phyloP scores from a whole-genome alignment of 495 filamentous ascomycete species.

The Tetracladium setigerum region DNA sequence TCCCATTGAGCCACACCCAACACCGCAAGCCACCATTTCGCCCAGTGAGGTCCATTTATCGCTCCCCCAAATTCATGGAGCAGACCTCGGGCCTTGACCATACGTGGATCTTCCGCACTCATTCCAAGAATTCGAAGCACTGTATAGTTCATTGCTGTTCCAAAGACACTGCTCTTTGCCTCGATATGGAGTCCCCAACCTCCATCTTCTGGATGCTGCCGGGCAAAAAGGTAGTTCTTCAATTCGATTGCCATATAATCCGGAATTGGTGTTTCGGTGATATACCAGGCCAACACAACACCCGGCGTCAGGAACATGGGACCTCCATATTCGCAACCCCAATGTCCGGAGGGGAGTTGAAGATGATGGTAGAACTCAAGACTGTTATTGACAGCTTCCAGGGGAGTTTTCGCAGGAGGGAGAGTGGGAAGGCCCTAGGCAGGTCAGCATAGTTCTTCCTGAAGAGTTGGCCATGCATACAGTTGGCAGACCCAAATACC shows the following conservation, averaged over 20 bases:
- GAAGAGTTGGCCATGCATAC: conserved; percentile 26
- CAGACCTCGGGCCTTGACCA: conserved; percentile 78
- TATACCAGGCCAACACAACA: conserved; percentile 81
- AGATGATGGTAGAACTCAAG: conserved; percentile 81
- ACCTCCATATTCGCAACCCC: conserved; percentile 94
- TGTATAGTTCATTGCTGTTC: conserved; percentile 87
- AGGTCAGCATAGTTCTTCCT: neutral
- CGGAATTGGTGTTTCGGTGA: conserved; percentile 83
- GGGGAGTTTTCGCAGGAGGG: conserved; percentile 57
- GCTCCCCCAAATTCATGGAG: conserved; percentile 85
- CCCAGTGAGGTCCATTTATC: conserved; percentile 82
- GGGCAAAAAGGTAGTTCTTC: conserved; percentile 84
- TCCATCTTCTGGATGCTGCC: conserved; percentile 80
- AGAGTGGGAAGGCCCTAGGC: conserved; percentile 64
- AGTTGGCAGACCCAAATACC: conserved; percentile 66
- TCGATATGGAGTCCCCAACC: conserved; percentile 98
- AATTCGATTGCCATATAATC: conserved; percentile 79
- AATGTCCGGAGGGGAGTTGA: conserved; percentile 80
- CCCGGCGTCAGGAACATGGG: conserved; percentile 78
- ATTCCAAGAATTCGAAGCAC: conserved; percentile 81
- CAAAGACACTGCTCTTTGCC: conserved; percentile 87
- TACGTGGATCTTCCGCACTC: conserved; percentile 71
- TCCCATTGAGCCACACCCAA: conserved; percentile 84
- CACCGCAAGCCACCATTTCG: conserved; percentile 85
- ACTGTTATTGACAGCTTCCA: conserved; percentile 70